These are phyloP conservation scores for Quercus glauca DNA, from an alignment of 306 rosid species.

Conservation along the genomic window DNA sequence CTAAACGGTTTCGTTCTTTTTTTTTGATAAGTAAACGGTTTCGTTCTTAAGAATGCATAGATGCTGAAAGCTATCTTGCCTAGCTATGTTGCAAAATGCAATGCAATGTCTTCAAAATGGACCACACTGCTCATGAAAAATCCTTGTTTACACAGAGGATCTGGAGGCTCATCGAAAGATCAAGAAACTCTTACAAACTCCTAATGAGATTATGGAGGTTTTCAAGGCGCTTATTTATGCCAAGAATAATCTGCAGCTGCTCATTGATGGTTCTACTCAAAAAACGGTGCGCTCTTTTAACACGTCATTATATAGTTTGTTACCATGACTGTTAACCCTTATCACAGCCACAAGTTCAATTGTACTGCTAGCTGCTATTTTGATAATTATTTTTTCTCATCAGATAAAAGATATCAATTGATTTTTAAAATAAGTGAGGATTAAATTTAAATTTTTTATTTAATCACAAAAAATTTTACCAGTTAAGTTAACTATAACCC, in stretches of 20 bases:
- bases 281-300: neutral
- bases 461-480: fast-evolving
- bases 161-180: neutral
- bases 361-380: no score
- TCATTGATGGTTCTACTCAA: slow-evolving; percentile 1
- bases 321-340: no score
- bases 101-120: neutral
- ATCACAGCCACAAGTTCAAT: no score
- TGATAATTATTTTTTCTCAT: no score
- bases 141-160: slow-evolving; percentile 17
- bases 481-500: fast-evolving
- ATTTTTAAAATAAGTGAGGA: fast-evolving
- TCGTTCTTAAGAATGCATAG: no score
- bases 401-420: fast-evolving
- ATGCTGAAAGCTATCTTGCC: no score
- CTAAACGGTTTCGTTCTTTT: no score
- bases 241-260: neutral
- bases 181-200: slow-evolving; percentile 3
- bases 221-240: slow-evolving; percentile 24
- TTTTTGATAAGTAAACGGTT: no score
- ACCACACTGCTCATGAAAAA: neutral
- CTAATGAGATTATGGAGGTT: slow-evolving; percentile 18
- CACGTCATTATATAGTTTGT: no score
- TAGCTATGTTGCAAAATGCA: neutral
- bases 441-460: no score